phyloP scores from a whole-genome alignment of 306 rosid genomes.

The Quillaja saponaria region DNA sequence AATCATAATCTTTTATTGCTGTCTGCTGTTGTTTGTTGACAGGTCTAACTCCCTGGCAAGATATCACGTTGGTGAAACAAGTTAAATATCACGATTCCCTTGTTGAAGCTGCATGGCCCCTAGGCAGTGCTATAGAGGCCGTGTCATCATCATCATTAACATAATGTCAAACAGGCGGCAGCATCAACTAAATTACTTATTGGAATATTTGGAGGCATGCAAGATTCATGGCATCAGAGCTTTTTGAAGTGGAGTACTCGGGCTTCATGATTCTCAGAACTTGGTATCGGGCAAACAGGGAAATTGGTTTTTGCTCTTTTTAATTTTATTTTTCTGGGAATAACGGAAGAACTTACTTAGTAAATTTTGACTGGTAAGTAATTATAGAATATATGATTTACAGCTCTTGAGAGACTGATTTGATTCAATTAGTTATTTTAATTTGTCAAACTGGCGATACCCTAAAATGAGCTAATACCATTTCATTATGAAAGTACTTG shows the following conservation, averaged over 20 bases:
- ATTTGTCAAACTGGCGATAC: slow-evolving; percentile 4
- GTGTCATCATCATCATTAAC: slow-evolving; percentile 49
- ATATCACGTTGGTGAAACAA: slow-evolving; percentile 91
- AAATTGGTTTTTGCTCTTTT: slow-evolving; percentile 16
- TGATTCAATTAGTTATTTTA: slow-evolving; percentile 26
- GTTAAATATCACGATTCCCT: slow-evolving; percentile 68
- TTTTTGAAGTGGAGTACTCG: background rate
- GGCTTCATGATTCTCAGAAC: slow-evolving; percentile 1
- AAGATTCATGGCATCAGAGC: background rate
- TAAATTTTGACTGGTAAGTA: slow-evolving; percentile 25
- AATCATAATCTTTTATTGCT: slow-evolving; percentile 10
- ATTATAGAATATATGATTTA: slow-evolving; percentile 1
- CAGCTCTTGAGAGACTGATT: slow-evolving; percentile 8
- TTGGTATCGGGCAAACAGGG: background rate
- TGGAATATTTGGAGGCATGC: slow-evolving; percentile 22
- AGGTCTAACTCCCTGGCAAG: slow-evolving; percentile 94
- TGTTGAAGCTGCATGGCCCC: slow-evolving; percentile 99
- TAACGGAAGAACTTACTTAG: slow-evolving; percentile 16
- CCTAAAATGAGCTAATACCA: slow-evolving; percentile 43
- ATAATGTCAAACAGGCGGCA: slow-evolving; percentile 16
- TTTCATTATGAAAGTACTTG: slow-evolving; percentile 20
- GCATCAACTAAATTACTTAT: background rate
- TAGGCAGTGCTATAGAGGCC: slow-evolving; percentile 98
- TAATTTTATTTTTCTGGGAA: slow-evolving; percentile 26
- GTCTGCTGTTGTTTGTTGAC: slow-evolving; percentile 33